Evolutionary conservation across 441 rosid genomes (phyloP).

Genomic region (Kokia cookei): DNA sequence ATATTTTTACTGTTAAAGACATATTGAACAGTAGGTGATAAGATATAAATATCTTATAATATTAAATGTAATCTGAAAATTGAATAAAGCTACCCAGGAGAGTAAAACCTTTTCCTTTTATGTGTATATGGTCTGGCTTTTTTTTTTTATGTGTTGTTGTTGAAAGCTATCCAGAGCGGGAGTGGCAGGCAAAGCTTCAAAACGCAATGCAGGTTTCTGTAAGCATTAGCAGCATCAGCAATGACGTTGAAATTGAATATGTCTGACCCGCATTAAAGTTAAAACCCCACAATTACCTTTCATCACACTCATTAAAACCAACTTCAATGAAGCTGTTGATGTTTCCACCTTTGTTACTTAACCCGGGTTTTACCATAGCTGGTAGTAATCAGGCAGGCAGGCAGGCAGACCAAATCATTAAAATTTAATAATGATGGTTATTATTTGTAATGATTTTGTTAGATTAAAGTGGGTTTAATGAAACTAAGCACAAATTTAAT

Average conservation of each 20-base stretch:
- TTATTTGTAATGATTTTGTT: not conserved
- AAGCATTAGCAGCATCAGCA: not conserved
- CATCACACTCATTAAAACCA: not conserved
- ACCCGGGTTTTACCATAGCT: not conserved
- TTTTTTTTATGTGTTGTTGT: not conserved
- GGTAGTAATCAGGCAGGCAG: not conserved
- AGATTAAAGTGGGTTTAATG: not conserved
- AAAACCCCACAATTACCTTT: too few relatives aligned
- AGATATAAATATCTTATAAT: too few relatives aligned
- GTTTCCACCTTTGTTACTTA: not conserved
- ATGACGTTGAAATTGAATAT: not conserved
- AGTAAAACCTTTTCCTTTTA: not conserved
- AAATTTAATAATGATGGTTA: not conserved
- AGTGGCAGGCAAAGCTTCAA: not conserved
- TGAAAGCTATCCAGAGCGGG: not conserved
- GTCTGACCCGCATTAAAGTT: not conserved
- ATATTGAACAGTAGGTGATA: too few relatives aligned
- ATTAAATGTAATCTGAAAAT: too few relatives aligned
- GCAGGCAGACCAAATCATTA: not conserved
- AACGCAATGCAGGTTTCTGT: not conserved
- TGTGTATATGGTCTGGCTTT: not conserved
- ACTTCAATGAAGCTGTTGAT: not conserved
- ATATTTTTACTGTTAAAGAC: too few relatives aligned
- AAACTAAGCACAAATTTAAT: not conserved
- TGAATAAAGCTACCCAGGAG: not conserved